Conservation (phyloP, 2,329 filamentous ascomycete genomes). For the Paecilomyces niveus region DNA sequence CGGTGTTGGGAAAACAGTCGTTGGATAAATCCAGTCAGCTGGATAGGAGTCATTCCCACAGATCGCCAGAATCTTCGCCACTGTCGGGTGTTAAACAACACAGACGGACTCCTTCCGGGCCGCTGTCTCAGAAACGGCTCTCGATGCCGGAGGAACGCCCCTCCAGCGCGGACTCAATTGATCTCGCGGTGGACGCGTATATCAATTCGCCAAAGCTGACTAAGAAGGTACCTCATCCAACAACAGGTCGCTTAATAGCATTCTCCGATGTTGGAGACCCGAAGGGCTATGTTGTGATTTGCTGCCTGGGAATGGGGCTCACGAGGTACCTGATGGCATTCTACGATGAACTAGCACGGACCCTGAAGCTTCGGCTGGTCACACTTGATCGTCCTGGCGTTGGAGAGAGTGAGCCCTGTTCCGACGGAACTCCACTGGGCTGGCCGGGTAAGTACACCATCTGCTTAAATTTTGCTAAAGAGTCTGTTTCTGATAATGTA, state of each 20-base stretch:
- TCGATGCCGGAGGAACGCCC: slow-evolving; percentile 63
- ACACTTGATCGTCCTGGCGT: slow-evolving; percentile 92
- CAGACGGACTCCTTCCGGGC: slow-evolving; percentile 32
- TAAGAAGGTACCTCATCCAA: slow-evolving; percentile 79
- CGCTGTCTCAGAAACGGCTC: slow-evolving; percentile 31
- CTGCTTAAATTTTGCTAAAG: neutral
- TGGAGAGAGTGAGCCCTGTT: slow-evolving; percentile 80
- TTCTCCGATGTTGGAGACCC: slow-evolving; percentile 96
- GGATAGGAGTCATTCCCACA: slow-evolving; percentile 18
- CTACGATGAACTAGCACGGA: slow-evolving; percentile 89
- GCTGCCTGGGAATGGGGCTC: slow-evolving; percentile 95
- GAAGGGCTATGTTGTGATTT: slow-evolving; percentile 84
- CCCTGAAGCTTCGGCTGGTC: slow-evolving; percentile 80
- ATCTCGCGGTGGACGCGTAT: slow-evolving; percentile 80
- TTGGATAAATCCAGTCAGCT: slow-evolving; percentile 23
- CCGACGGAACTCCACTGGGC: slow-evolving; percentile 77
- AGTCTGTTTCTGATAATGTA: slow-evolving; percentile 31
- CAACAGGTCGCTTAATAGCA: slow-evolving; percentile 79
- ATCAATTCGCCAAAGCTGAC: slow-evolving; percentile 75
- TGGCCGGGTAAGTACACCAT: slow-evolving; percentile 69
- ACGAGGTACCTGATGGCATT: slow-evolving; percentile 95
- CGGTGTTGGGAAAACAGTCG: slow-evolving; percentile 17
- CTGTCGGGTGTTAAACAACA: slow-evolving; percentile 19
- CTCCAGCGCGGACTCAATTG: slow-evolving; percentile 75
- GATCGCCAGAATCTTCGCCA: slow-evolving; percentile 21